Conservation (phyloP, 805 yeast genomes). For the Saturnispora dispora region DNA sequence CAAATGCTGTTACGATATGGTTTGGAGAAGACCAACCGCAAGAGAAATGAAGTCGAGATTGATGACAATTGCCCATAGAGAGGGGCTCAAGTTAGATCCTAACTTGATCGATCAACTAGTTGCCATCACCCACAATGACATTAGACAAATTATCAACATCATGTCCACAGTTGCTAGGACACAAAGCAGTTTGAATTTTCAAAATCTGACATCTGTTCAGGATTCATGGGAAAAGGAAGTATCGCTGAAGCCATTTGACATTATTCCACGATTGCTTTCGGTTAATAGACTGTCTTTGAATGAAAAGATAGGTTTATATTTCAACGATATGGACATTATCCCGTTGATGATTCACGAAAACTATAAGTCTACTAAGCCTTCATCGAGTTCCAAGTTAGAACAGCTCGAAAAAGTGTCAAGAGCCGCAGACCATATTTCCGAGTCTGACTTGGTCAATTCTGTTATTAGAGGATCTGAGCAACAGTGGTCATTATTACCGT, state of each 20-base stretch:
- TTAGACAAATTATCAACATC: constrained; percentile 86
- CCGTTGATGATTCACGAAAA: constrained; percentile 97
- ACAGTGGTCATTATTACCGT: constrained; percentile 87
- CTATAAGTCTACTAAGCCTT: constrained; percentile 61
- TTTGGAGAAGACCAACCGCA: constrained; percentile 85
- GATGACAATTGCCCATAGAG: constrained; percentile 84
- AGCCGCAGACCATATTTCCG: constrained; percentile 85
- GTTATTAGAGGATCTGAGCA: constrained; percentile 86
- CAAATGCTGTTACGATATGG: constrained; percentile 64
- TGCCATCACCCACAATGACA: constrained; percentile 79
- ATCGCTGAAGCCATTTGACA: constrained; percentile 88
- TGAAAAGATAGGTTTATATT: constrained; percentile 81
- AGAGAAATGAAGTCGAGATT: constrained; percentile 72
- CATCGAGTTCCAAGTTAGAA: constrained; percentile 32
- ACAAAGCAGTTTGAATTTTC: constrained; percentile 50
- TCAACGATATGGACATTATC: constrained; percentile 89
- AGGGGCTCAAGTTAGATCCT: constrained; percentile 71
- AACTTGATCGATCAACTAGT: constrained; percentile 76
- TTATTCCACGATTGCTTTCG: constrained; percentile 57
- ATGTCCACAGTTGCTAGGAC: constrained; percentile 79
- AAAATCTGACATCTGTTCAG: constrained; percentile 53
- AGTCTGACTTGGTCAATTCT: constrained; percentile 71
- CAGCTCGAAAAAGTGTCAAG: constrained; percentile 56
- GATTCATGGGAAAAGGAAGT: constrained; percentile 82
- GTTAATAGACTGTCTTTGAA: constrained; percentile 55